Base-by-base conservation (phyloP, 2,329 filamentous ascomycete species). In the Chrysoporthe cubensis region DNA sequence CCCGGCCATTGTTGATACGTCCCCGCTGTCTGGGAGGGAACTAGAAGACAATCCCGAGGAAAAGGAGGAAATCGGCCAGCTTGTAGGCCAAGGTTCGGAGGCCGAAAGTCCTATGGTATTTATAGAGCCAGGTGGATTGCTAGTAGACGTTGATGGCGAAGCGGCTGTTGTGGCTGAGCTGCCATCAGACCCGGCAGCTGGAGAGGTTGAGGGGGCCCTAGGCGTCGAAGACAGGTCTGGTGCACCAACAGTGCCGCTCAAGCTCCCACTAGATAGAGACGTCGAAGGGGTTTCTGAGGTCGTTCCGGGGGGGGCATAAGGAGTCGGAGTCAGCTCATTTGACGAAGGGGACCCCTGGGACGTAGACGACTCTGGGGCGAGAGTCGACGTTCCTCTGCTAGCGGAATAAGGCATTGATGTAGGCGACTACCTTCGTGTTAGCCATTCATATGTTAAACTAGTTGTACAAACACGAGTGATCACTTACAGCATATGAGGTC, bases 401-500 rank as follows among this genome's bases (percentile, higher is more conserved):
- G 59, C 42, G 2, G 40, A 34, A n/a, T 56, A 59, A 8, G 16
- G 26, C 16, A 48, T 14, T 14, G 34, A 66, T 34, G 56, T 43
- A 16, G 40, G 56, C 13, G 9, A 0, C 26, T 62, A 34, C 11
- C 18, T 61, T 42, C 64, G 67, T 50, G 16, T 32, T 9, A 6
- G 16, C 26, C 61, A 52, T 18, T 9, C 5, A 37, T 50, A 11
- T 43, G 18, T 42, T 6, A 43, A 16, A 32, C 3, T 4, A 2
- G 21, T 4, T 8, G 32, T n/a, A 32, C 37, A 14, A 13, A n/a
- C 21, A 13, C 42, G 9, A 13, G 11, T 42, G 11, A 6, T 9
- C 37, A 62, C 67, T 67, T 50, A 69, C 67, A 18, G 61, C 13
- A 26, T 37, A 56, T 11, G 64, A 63, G 32, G 59, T 60, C 26